A percentile compares a stretch with the other conserved stretches of the same genome.
These are phyloP conservation scores for Eucalyptus regnans DNA, from an alignment of 345 rosid genomes.

Conservation along the genomic window DNA sequence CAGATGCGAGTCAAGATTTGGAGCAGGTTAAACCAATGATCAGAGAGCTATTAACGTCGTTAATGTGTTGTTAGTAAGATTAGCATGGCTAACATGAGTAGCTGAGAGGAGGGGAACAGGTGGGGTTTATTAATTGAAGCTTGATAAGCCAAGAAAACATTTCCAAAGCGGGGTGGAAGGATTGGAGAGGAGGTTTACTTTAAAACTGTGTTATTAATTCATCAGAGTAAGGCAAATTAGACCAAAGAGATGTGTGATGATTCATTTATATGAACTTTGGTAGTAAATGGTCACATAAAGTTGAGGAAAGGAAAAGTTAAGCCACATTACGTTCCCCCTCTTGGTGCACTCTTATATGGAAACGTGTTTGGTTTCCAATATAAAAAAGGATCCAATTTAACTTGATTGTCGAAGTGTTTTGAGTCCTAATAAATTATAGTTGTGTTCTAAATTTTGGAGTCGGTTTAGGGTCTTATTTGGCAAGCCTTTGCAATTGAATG, in stretches of 20 bases:
- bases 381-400: background rate
- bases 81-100: no score
- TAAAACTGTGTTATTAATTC: background rate
- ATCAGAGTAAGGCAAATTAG: background rate
- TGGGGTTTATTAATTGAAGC: no score
- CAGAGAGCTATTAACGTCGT: no score
- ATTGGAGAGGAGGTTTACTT: background rate
- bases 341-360: background rate
- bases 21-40: no score
- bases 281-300: background rate
- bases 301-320: background rate
- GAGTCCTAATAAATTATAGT: background rate
- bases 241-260: background rate
- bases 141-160: background rate
- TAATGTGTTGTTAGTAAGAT: no score
- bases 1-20: no score
- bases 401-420: background rate
- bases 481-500: background rate
- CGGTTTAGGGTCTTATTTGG: background rate
- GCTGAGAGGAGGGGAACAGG: no score
- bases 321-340: background rate
- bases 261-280: background rate
- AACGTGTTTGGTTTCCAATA: background rate
- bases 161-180: background rate
- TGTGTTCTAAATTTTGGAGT: no score